Evolutionary conservation across 169 alveolate species (phyloP).

Genomic region (Neospora caninum): DNA sequence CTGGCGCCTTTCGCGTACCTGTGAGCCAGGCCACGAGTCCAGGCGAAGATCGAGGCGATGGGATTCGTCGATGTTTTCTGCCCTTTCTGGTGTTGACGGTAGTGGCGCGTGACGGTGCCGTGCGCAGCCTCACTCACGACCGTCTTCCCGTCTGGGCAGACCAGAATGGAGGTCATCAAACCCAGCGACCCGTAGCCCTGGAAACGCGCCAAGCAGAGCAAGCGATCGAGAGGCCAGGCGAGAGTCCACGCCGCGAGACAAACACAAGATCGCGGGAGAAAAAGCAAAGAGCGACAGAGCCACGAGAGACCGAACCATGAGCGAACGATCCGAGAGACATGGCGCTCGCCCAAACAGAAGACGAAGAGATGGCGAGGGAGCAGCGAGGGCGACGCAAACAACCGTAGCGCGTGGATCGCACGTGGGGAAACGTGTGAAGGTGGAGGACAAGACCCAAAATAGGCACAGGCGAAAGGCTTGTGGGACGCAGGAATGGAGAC

Average conservation of each 20-base stretch:
- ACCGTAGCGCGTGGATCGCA: too few relatives aligned
- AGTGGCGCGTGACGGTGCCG: slow-evolving; percentile 97
- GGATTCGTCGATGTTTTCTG: slow-evolving; percentile 96
- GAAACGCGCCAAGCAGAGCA: not conserved
- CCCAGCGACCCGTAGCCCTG: slow-evolving; percentile 95
- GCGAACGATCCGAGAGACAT: too few relatives aligned
- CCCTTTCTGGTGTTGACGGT: slow-evolving; percentile 85
- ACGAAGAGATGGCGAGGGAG: too few relatives aligned
- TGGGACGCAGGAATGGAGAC: too few relatives aligned
- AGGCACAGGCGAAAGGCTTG: too few relatives aligned
- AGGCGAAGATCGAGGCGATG: slow-evolving; percentile 95
- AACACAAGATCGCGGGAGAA: not conserved
- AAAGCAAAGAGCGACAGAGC: not conserved
- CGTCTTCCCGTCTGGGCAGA: slow-evolving; percentile 93
- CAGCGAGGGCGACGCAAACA: too few relatives aligned
- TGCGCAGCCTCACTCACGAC: slow-evolving; percentile 97
- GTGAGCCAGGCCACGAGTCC: slow-evolving; percentile 92
- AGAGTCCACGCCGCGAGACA: not conserved
- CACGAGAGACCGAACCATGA: not conserved
- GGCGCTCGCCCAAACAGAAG: too few relatives aligned
- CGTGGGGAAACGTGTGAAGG: too few relatives aligned
- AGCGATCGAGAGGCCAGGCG: not conserved
- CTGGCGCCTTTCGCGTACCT: slow-evolving; percentile 54
- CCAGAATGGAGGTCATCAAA: slow-evolving; percentile 94
- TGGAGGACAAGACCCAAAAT: too few relatives aligned